Conservation (phyloP, 495 filamentous ascomycete species). For the Usnea hakonensis region DNA sequence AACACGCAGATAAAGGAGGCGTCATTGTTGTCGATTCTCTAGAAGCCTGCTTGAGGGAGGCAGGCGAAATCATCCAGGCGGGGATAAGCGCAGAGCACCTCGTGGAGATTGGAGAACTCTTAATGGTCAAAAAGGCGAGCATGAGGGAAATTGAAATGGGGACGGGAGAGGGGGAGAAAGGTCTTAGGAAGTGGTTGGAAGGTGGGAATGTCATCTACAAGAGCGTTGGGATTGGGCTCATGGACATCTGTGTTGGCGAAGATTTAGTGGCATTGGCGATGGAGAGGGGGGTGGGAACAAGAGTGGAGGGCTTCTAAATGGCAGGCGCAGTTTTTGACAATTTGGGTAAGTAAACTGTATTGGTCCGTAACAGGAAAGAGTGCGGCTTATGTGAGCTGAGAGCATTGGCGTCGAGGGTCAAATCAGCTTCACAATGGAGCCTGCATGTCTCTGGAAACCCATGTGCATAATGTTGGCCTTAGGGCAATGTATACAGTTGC, state of each 20-base stretch:
- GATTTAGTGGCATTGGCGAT: slow-evolving; percentile 68
- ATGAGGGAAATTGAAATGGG: slow-evolving; percentile 34
- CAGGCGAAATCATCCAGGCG: slow-evolving; percentile 81
- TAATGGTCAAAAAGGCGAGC: slow-evolving; percentile 57
- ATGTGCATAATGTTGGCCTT: too few species aligned
- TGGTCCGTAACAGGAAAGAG: too few species aligned
- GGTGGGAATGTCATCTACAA: slow-evolving; percentile 84
- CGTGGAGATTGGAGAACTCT: slow-evolving; percentile 78
- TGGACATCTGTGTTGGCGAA: slow-evolving; percentile 71
- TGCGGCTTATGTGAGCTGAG: too few species aligned
- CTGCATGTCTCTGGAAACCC: too few species aligned
- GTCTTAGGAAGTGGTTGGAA: slow-evolving; percentile 62
- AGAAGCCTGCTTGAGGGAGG: slow-evolving; percentile 70
- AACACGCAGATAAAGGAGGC: slow-evolving; percentile 62
- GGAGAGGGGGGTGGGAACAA: slow-evolving; percentile 64
- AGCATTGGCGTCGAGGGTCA: too few species aligned
- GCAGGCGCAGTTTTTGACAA: background rate
- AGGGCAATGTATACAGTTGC: too few species aligned
- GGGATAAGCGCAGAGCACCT: slow-evolving; percentile 62
- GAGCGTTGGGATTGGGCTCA: slow-evolving; percentile 69
- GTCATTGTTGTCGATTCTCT: slow-evolving; percentile 78
- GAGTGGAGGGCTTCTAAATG: slow-evolving; percentile 57
- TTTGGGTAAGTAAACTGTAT: background rate
- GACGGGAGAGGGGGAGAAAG: slow-evolving; percentile 41
- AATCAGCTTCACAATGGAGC: too few species aligned